Percentiles rank a stretch among this genome's conserved stretches.
phyloP scores from a whole-genome alignment of 1,284 basidiomycete genomes.

The Naganishia albida region DNA sequence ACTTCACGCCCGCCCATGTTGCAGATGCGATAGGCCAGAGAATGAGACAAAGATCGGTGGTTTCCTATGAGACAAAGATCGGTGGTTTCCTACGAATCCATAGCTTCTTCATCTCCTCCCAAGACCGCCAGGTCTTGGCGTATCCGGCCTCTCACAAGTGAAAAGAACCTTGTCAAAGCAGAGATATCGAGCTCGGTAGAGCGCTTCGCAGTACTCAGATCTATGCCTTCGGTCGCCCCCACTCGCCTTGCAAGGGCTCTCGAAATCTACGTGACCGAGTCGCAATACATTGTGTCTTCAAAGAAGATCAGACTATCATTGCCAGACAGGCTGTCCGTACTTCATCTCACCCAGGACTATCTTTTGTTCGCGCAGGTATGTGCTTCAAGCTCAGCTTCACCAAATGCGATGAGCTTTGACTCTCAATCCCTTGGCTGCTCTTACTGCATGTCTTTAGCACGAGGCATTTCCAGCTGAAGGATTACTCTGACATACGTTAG shows the following conservation, averaged over 20 bases:
- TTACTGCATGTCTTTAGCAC: no score
- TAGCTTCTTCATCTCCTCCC: not conserved
- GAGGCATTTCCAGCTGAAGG: no score
- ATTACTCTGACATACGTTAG: no score
- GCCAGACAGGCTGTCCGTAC: not conserved
- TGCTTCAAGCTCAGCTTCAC: not conserved
- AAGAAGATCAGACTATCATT: not conserved
- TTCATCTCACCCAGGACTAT: conserved; percentile 1
- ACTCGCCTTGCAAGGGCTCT: not conserved
- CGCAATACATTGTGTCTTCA: not conserved
- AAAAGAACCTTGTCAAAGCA: not conserved
- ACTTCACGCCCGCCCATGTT: not conserved
- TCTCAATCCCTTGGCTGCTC: no score
- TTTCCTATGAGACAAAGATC: not conserved
- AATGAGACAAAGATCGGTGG: not conserved
- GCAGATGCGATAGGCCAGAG: not conserved
- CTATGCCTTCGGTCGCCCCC: not conserved
- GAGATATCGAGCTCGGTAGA: not conserved
- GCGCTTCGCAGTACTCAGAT: not conserved
- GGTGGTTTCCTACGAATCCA: not conserved
- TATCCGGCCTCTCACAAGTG: not conserved
- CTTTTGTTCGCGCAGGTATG: conserved; percentile 1
- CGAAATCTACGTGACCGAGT: not conserved
- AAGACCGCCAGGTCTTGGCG: not conserved
- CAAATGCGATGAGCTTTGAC: no score